Evolutionary conservation across 352 stramenopile genomes (phyloP), one percentile per base, ranked within the genome.

Genomic region (Stephanocyclus meneghinianus): DNA sequence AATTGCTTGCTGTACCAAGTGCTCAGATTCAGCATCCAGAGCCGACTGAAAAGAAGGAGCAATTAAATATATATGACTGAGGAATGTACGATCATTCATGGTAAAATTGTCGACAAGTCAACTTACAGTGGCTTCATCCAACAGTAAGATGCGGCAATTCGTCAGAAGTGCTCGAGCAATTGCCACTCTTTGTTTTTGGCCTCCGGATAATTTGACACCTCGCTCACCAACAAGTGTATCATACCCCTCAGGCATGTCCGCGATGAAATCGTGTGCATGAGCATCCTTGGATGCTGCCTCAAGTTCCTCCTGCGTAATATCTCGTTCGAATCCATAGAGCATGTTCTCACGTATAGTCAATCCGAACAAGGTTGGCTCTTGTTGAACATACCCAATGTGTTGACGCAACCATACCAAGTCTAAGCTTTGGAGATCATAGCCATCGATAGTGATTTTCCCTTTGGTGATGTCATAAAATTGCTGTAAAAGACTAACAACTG

Each of bases 181-280:
- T 26, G 40, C 69, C 16, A 91, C 57, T 44, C 86, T 81, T 72
- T 86, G 78, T 68, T 86, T 86, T 59, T 91, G 86, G 2, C 73
- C 77, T 6, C 87, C 87, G 50, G 53, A 80, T 47, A 91, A 59
- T 8, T 77, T 91, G 16, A 90, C 75, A 11, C 87, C 87, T 6
- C 84, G 56, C 56, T 91, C 86, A 2, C 87, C 87, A 15, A 98
- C 91, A 69, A 91, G 47, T 26, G 94, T 98, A 40, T 96, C 78
- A 67, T 94, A 95, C 6, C 84, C 83, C 1, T 94, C 73, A 2
- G 96, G 94, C 63, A 97, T 97, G 1, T 84, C 78, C 29, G 81
- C 74, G 74, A 98, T 97, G 74, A 98, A 98, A 35, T 93, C 91
- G 70, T 96, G 90, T 0, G 93, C 93, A 68, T 98, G 77, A 10